Evolutionary conservation across 768 basidiomycete genomes (phyloP).

Genomic region (Leccinum rimulosum): DNA sequence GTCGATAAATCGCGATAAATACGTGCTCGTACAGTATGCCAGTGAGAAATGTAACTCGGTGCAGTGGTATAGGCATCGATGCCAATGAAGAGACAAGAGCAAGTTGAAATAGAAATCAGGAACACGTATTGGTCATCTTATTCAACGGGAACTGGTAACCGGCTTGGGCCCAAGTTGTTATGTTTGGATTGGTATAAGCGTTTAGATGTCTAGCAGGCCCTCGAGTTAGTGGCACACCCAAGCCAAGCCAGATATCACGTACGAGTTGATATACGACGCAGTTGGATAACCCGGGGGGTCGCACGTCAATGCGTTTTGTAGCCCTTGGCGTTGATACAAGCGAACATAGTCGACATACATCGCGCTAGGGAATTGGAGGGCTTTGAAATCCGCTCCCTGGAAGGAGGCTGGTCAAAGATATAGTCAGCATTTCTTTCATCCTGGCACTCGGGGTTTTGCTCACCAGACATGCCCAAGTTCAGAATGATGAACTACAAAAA

Average conservation of each 20-base stretch:
- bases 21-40: slow-evolving; percentile 24
- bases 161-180: slow-evolving; percentile 82
- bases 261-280: slow-evolving; percentile 71
- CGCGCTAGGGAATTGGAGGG: slow-evolving; percentile 72
- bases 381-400: slow-evolving; percentile 66
- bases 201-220: slow-evolving; percentile 34
- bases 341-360: slow-evolving; percentile 92
- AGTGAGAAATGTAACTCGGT: slow-evolving; percentile 16
- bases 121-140: slow-evolving; percentile 26
- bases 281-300: slow-evolving; percentile 80
- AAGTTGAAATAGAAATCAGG: slow-evolving; percentile 15
- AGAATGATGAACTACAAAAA: slow-evolving; percentile 68
- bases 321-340: slow-evolving; percentile 76
- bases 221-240: slow-evolving; percentile 6
- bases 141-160: slow-evolving; percentile 78
- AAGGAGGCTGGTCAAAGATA: slow-evolving; percentile 48
- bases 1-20: slow-evolving; percentile 27
- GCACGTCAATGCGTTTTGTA: slow-evolving; percentile 71
- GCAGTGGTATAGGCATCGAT: slow-evolving; percentile 16
- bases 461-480: slow-evolving; percentile 78
- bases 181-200: slow-evolving; percentile 76
- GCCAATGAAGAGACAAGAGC: slow-evolving; percentile 7
- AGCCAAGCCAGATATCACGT: slow-evolving; percentile 16
- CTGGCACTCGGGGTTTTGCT: slow-evolving; percentile 17
- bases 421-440: slow-evolving; percentile 2